Percentiles rank a stretch among this genome's conserved stretches.
Evolutionary conservation across 768 basidiomycete species (phyloP).

Genomic region (Exsudoporus frostii): DNA sequence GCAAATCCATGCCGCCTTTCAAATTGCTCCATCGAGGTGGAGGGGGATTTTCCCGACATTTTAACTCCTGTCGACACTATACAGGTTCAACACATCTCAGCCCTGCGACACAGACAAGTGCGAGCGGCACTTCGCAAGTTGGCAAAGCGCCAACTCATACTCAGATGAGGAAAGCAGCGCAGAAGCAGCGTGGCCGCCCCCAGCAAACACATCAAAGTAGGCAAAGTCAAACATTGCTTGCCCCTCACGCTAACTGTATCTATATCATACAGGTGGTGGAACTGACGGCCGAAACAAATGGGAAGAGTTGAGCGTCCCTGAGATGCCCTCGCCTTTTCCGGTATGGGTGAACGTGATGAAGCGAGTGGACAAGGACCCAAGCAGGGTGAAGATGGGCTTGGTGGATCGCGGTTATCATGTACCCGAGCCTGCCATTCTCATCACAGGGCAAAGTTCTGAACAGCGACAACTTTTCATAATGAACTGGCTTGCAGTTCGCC

Average conservation of each 20-base stretch:
- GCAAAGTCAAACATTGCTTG: not conserved
- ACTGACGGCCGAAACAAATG: not conserved
- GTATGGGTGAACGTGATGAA: not conserved
- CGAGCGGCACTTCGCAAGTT: not conserved
- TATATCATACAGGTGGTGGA: not conserved
- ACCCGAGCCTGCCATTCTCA: not conserved
- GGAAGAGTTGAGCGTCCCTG: not conserved
- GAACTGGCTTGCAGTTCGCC: conserved; percentile 9
- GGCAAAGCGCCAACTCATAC: not conserved
- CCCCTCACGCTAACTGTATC: not conserved
- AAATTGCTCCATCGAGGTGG: not conserved
- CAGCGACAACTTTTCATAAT: not conserved
- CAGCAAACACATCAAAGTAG: not conserved
- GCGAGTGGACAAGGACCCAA: not conserved
- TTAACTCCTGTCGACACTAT: not conserved
- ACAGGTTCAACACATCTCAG: not conserved
- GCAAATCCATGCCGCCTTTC: not conserved
- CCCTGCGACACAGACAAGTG: no score
- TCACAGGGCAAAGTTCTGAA: not conserved
- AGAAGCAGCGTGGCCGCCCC: no score
- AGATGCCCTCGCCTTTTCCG: not conserved
- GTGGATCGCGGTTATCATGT: conserved; percentile 1
- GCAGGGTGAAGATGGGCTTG: not conserved
- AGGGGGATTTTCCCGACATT: not conserved
- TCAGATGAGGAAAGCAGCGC: no score